Base-by-base conservation (phyloP, 23 red algal species). In the Cyanidioschyzon merolae region DNA sequence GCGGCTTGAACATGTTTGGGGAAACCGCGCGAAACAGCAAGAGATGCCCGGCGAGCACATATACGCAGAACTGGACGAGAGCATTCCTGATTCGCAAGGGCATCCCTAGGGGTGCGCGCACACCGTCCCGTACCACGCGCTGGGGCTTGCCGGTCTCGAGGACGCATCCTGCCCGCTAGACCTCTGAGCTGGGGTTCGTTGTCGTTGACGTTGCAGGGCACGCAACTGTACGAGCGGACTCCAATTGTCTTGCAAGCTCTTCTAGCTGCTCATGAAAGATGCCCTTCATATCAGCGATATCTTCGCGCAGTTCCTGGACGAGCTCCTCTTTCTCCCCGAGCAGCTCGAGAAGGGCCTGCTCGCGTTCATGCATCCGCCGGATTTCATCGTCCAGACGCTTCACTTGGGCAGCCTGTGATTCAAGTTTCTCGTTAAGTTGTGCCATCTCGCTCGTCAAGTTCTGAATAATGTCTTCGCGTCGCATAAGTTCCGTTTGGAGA, bases 221-320 rank as follows among this genome's bases (percentile, higher is more conserved):
- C 12, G 45, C 21, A 15, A 21, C 45, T 7, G 34, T 77, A 17
- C 75, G 40, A 16, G 39, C 34, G 2, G 2, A 45, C 76, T 95
- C 90, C 24, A 95, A 38, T 38, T 79, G 80, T 38, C 84, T 38
- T 75, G 90, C 39, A 31, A 96, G 67, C 39, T 90, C 84, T 31
- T 86, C 82, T 12, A 96, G 59, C 41, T 96, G 92, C 38, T 87
- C 82, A 76, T 84, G 88, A 80, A 87, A 96, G 71, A 89, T 89
- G 41, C 57, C 77, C 2, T 88, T 96, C 51, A 96, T 78, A 27
- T 96, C 92, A 37, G 37, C 82, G 16, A 96, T 34, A 76, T 96
- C 92, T 0, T 84, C 80, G 31, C 87, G 75, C 1, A 96, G 50
- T 68, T 96, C 92, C 18, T 41, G 50, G 26, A 96, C 84, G 34